Percentiles rank a stretch among this genome's conserved stretches.
Conservation (phyloP, 78 protist species). For the slime mould (Dictyostelium discoideum) region DNA sequence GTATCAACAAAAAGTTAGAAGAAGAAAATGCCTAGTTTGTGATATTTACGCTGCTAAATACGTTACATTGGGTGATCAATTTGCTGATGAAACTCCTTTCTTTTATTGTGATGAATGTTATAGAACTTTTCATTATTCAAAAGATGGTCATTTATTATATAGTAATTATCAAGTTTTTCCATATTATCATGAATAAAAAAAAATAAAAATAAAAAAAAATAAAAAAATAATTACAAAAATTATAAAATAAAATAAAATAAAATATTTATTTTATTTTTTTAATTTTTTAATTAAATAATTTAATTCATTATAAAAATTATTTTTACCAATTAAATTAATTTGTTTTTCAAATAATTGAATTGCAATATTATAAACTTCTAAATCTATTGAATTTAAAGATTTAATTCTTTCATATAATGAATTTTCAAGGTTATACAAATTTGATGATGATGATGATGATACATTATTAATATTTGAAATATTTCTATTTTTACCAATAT, state of each 20-base stretch:
- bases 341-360: slow-evolving; percentile 32
- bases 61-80: slow-evolving; percentile 63
- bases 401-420: neutral
- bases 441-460: too few relatives aligned
- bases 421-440: neutral
- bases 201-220: too few relatives aligned
- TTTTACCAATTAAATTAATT: slow-evolving; percentile 26
- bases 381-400: slow-evolving; percentile 5
- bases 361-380: slow-evolving; percentile 9
- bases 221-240: too few relatives aligned
- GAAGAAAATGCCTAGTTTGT: slow-evolving; percentile 74
- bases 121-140: slow-evolving; percentile 62
- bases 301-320: neutral
- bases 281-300: too few relatives aligned
- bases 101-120: slow-evolving; percentile 81
- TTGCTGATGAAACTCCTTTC: slow-evolving; percentile 68
- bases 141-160: slow-evolving; percentile 51
- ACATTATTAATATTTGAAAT: too few relatives aligned
- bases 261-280: too few relatives aligned
- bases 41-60: slow-evolving; percentile 80
- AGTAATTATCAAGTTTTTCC: slow-evolving; percentile 55
- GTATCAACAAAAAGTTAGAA: slow-evolving; percentile 19
- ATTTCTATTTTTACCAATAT: slow-evolving; percentile 5
- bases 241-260: too few relatives aligned
- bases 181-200: slow-evolving; percentile 70